Base-by-base conservation (phyloP, 2,329 filamentous ascomycete species). In the Tetracladium maxilliforme region DNA sequence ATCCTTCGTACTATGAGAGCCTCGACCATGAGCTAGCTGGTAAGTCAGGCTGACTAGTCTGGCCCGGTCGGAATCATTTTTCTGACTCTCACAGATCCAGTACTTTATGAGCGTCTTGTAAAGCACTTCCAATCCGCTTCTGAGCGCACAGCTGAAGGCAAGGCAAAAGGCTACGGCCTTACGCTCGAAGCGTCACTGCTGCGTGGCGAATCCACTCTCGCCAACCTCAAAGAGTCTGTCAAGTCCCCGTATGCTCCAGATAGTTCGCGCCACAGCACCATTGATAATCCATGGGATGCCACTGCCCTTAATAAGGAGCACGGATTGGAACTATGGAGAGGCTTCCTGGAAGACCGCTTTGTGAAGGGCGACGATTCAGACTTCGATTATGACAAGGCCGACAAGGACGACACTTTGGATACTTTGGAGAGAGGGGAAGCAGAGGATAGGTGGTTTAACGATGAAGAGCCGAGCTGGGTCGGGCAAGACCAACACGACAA, bases 381-480 rank as follows among this genome's bases (percentile, higher is more conserved):
- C 21, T 47, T 48, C 31, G 36, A 45, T 20, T 48, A 48, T 29
- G 26, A 26, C 16, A 21, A 23, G 12, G 36, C 48, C 11, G 45
- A 48, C 38, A 35, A 38, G 21, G 41, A 32, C 28, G 41, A 42
- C 7, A 43, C 45, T 14, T 42, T 28, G 25, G 45, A 48, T 35
- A 35, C 33, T 21, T 34, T 48, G 19, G 45, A 46, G 26, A 31
- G 35, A 14, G 33, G 33, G 23, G 45, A 48, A 29, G 38, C 33
- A 17, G 43, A 46, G 28, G 45, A 48, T 21, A 33, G 28, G 24
- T 48, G 41, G 41, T 48, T 48, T 41, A 43, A 47, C 10, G 42
- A 44, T 11, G 44, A 48, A 30, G 42, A 47, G 28, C 42, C 43
- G 14, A 34, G 37, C 23, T 47, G 42, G 40, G 28, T 39, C 19